A percentile compares a stretch with the other conserved stretches of the same genome.
Conservation (phyloP, 257 asterid genomes). For the Jacaranda copaia region DNA sequence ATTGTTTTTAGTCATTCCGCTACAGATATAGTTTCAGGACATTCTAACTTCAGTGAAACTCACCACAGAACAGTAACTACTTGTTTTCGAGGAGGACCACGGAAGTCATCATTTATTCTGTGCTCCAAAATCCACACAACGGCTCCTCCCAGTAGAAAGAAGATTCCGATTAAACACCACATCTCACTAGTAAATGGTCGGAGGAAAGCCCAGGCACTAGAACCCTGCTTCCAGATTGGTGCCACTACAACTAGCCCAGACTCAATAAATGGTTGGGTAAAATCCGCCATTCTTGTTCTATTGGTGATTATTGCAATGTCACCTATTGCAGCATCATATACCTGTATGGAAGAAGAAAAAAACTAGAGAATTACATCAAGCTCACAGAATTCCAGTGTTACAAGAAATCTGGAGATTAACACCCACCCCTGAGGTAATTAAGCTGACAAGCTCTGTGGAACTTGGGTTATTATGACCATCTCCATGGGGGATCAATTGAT, state of each 20-base stretch:
- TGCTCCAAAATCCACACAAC: conserved; percentile 60
- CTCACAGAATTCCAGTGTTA: neutral
- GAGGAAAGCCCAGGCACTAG: conserved; percentile 51
- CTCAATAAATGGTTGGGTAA: conserved; percentile 46
- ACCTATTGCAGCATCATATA: conserved; percentile 47
- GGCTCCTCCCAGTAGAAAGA: conserved; percentile 45
- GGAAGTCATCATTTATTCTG: conserved; percentile 54
- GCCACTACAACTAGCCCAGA: conserved; percentile 58
- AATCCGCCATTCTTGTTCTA: conserved; percentile 42
- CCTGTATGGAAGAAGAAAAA: conserved; percentile 25
- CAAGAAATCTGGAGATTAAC: neutral
- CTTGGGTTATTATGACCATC: conserved; percentile 58
- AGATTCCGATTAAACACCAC: conserved; percentile 48
- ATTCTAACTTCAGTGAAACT: neutral
- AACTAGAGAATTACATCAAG: conserved; percentile 13
- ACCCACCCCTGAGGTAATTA: conserved; percentile 58
- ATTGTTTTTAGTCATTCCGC: neutral
- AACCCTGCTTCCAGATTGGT: conserved; percentile 36
- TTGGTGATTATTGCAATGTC: conserved; percentile 43
- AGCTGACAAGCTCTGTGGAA: conserved; percentile 51
- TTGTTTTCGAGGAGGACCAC: conserved; percentile 58
- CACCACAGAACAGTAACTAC: conserved; percentile 52
- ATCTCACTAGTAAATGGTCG: conserved; percentile 46
- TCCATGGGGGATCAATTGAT: conserved; percentile 53
- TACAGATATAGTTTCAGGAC: neutral